These are phyloP conservation scores for Pseudogymnoascus sp. DNA, from an alignment of 2,329 filamentous ascomycete species.

Conservation along the genomic window DNA sequence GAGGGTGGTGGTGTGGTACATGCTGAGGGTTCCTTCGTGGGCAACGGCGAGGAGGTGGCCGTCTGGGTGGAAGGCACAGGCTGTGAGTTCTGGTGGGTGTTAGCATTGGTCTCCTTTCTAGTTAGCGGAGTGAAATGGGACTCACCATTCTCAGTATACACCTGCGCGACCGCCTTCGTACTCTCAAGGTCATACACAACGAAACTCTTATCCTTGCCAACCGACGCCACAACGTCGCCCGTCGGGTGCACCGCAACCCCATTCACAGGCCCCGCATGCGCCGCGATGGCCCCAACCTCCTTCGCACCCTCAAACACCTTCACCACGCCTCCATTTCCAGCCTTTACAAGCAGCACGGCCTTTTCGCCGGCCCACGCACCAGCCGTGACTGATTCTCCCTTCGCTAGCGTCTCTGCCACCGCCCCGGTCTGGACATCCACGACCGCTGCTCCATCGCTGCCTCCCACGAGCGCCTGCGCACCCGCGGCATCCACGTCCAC, in stretches of 20 bases:
- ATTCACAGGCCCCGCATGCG: conserved; percentile 75
- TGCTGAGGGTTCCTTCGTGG: conserved; percentile 75
- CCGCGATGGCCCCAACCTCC: conserved; percentile 62
- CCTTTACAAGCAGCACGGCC: conserved; percentile 22
- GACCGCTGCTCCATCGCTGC: conserved; percentile 59
- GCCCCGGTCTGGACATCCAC: conserved; percentile 18
- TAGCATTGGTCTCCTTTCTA: conserved; percentile 6
- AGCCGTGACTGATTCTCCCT: conserved; percentile 47
- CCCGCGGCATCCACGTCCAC: conserved; percentile 52
- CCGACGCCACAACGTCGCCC: conserved; percentile 74
- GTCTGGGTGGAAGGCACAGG: conserved; percentile 86
- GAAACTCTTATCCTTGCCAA: conserved; percentile 87
- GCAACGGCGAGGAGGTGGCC: conserved; percentile 89
- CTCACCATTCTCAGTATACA: conserved; percentile 74
- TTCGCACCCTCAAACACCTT: conserved; percentile 70
- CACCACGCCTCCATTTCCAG: conserved; percentile 45
- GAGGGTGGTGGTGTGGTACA: conserved; percentile 80
- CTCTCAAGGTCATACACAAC: conserved; percentile 74
- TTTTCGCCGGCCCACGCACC: conserved; percentile 40
- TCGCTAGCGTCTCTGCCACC: conserved; percentile 40
- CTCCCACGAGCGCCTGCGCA: conserved; percentile 54
- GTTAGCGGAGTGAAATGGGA: conserved; percentile 17
- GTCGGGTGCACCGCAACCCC: conserved; percentile 75
- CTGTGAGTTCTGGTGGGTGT: conserved; percentile 38
- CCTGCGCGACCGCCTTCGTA: conserved; percentile 63